These are phyloP conservation scores for Dactylorhiza incarnata DNA, from an alignment of 106 monocot genomes.

Conservation along the genomic window DNA sequence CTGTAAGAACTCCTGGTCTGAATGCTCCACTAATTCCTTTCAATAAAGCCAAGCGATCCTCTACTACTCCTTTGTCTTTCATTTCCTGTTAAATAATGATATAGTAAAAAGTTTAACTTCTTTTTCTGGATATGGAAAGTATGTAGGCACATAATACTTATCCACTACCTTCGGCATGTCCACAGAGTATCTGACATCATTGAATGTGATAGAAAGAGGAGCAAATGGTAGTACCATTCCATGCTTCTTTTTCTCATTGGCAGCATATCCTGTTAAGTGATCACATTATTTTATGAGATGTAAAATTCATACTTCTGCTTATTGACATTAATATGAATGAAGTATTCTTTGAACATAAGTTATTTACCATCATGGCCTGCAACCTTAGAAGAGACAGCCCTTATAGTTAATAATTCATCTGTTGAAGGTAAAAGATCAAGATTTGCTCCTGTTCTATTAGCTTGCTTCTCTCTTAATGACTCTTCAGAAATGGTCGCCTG, in stretches of 20 bases:
- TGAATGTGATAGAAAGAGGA: conserved; percentile 24
- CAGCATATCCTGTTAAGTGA: not conserved
- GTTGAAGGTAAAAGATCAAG: conserved; percentile 12
- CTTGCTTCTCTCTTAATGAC: conserved; percentile 21
- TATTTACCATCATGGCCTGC: not conserved
- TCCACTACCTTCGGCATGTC: conserved; percentile 21
- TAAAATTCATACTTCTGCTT: not conserved
- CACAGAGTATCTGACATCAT: conserved; percentile 23
- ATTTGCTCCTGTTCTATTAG: conserved; percentile 20
- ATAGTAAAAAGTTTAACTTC: not conserved
- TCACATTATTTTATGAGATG: not conserved
- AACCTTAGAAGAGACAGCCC: conserved; percentile 6
- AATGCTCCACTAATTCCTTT: conserved; percentile 29
- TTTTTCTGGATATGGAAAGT: not conserved
- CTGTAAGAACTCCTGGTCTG: conserved; percentile 27
- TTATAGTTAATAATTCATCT: conserved; percentile 13
- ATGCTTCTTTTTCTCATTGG: not conserved
- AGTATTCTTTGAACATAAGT: not conserved
- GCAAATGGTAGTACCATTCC: conserved; percentile 31
- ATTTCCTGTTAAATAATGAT: conserved; percentile 11
- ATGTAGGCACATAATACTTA: not conserved
- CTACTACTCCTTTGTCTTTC: conserved; percentile 19
- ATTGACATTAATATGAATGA: not conserved
- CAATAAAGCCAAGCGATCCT: conserved; percentile 17
- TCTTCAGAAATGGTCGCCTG: conserved; percentile 20